Percentiles rank a stretch among this genome's conserved stretches.
These are phyloP conservation scores for Cryptococcus neoformans DNA, from an alignment of 1,284 basidiomycete genomes.

Conservation along the genomic window DNA sequence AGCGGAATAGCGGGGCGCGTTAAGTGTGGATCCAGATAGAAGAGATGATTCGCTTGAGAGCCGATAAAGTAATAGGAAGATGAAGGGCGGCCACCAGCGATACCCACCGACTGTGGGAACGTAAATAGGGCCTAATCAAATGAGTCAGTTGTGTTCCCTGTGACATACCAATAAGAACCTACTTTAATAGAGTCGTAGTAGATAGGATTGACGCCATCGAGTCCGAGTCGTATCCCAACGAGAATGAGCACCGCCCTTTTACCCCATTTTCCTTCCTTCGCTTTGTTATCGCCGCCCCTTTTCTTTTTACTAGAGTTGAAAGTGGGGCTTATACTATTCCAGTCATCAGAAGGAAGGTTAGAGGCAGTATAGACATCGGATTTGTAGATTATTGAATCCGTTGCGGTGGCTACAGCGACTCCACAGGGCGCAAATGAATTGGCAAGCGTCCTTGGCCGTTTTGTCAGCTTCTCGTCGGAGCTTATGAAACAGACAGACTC, in stretches of 20 bases:
- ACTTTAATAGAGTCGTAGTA: conserved; percentile 95
- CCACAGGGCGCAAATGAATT: conserved; percentile 76
- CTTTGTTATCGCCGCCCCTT: neutral
- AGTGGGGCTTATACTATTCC: conserved; percentile 9
- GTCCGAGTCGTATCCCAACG: conserved; percentile 79
- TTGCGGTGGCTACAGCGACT: conserved; percentile 75
- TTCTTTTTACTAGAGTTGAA: neutral
- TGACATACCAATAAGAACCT: conserved; percentile 18
- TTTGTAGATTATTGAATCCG: conserved; percentile 79
- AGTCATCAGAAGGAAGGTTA: conserved; percentile 49
- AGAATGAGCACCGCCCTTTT: conserved; percentile 81
- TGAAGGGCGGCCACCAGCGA: conserved; percentile 90
- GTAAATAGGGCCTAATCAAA: conserved; percentile 70
- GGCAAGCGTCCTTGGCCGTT: conserved; percentile 62
- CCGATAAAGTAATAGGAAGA: conserved; percentile 98
- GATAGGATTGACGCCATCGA: conserved; percentile 91
- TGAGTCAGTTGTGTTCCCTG: neutral
- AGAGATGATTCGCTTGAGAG: conserved; percentile 79
- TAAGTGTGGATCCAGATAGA: conserved; percentile 96
- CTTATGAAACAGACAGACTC: conserved; percentile 30
- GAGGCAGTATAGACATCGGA: conserved; percentile 82
- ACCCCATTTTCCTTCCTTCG: conserved; percentile 59
- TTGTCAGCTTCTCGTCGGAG: neutral
- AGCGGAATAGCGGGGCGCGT: conserved; percentile 76
- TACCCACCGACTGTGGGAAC: conserved; percentile 92